These are phyloP conservation scores for Brettanomyces nanus DNA, from an alignment of 805 yeast species.

Conservation along the genomic window DNA sequence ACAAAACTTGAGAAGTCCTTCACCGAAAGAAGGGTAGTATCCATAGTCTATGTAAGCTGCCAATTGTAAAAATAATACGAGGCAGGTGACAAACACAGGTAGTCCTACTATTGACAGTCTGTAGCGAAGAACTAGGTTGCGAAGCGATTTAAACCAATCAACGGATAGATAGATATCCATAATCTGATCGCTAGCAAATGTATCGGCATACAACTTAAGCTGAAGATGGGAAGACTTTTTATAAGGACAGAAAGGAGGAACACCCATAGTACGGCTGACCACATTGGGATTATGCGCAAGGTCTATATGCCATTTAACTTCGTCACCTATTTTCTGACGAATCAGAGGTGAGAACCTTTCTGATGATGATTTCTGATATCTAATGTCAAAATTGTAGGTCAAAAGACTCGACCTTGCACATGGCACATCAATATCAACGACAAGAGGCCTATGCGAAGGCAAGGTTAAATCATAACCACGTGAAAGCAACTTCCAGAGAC, in stretches of 20 bases:
- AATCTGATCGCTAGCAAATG: conserved; percentile 25
- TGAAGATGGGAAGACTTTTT: conserved; percentile 23
- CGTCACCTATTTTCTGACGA: conserved; percentile 60
- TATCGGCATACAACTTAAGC: conserved; percentile 42
- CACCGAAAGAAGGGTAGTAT: conserved; percentile 36
- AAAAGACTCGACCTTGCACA: conserved; percentile 56
- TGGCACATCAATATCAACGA: conserved; percentile 40
- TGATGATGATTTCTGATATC: conserved; percentile 18
- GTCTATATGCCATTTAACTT: conserved; percentile 72
- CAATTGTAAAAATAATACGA: conserved; percentile 51
- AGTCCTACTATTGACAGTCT: conserved; percentile 66
- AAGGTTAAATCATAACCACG: conserved; percentile 30
- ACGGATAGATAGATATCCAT: conserved; percentile 36
- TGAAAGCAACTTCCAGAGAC: conserved; percentile 30
- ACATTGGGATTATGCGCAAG: conserved; percentile 28
- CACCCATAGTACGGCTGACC: conserved; percentile 45
- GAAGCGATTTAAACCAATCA: conserved; percentile 54
- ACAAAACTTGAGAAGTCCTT: conserved; percentile 35
- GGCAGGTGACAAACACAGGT: conserved; percentile 51
- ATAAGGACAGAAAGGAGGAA: conserved; percentile 46
- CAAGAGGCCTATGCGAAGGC: conserved; percentile 36
- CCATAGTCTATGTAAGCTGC: conserved; percentile 30
- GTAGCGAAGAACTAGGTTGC: conserved; percentile 64
- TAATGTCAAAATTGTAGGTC: conserved; percentile 34
- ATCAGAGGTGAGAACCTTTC: conserved; percentile 51